Percentiles rank a stretch among this genome's conserved stretches.
These are phyloP conservation scores for Fusarium graminum DNA, from an alignment of 2,329 filamentous ascomycete species.

Conservation along the genomic window DNA sequence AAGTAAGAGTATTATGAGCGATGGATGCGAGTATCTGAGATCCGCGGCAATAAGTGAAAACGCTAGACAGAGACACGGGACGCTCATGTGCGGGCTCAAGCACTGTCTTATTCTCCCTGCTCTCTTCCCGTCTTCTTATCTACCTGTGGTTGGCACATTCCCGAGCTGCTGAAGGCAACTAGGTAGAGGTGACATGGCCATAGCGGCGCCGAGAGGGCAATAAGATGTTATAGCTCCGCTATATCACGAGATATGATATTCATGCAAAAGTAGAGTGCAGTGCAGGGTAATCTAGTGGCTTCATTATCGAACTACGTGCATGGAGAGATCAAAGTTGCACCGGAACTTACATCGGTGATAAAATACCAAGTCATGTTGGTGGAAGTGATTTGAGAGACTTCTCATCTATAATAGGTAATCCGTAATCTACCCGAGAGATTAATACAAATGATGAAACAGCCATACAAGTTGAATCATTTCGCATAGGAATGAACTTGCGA, in stretches of 20 bases:
- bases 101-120: slow-evolving; percentile 33
- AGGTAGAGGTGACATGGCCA: too few relatives aligned
- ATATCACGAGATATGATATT: not conserved
- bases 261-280: slow-evolving; percentile 3
- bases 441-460: slow-evolving; percentile 10
- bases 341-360: slow-evolving; percentile 15
- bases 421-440: not conserved
- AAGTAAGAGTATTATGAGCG: not conserved
- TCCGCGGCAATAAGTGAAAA: not conserved
- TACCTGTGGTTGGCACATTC: slow-evolving; percentile 1
- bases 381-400: slow-evolving; percentile 15
- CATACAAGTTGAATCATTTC: slow-evolving; percentile 7
- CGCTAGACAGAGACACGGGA: slow-evolving; percentile 1
- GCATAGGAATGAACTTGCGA: slow-evolving; percentile 1
- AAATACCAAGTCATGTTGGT: slow-evolving; percentile 1
- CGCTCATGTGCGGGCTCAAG: slow-evolving; percentile 8
- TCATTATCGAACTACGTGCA: not conserved
- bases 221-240: not conserved
- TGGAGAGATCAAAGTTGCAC: not conserved
- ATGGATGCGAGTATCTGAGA: not conserved
- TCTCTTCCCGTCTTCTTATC: slow-evolving; percentile 12
- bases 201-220: not conserved
- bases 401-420: slow-evolving; percentile 1
- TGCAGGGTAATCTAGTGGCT: not conserved
- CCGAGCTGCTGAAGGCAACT: slow-evolving; percentile 3